Base-by-base conservation (phyloP, 2,329 filamentous ascomycete genomes). In the Gaeumannomyces sp. region DNA sequence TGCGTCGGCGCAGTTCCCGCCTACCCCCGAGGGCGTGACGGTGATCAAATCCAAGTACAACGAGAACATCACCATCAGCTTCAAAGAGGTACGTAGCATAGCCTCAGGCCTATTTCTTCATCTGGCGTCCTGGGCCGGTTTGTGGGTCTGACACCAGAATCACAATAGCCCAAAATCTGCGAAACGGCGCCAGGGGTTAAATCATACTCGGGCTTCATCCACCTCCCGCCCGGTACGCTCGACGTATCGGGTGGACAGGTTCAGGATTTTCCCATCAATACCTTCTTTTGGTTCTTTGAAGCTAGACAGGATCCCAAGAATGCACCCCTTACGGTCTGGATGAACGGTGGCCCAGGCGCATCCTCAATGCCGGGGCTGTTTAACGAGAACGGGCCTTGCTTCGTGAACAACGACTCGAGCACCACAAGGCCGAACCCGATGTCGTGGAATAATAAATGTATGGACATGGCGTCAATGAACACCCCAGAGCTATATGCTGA, bases 311-410 rank as follows among this genome's bases (percentile, higher is more conserved):
- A 71, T 31, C 71, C 74, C 0, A 67, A 68, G 8, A 71, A 70
- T 70, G 74, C 73, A 1, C 74, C 74, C 11, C 70, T 86, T 59
- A 83, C 82, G 2, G 81, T 86, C 69, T 87, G 81, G 81, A 74
- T 87, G 63, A 87, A 85, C 71, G 85, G 85, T 33, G 85, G 85
- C 2, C 85, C 85, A 3, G 85, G 85, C 16, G 78, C 77, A 58
- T 83, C 80, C 67, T 83, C 80, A 57, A 81, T 86, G 79, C 75
- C 82, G 60, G 73, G 83, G 76, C 13, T 76, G 80, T 65, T 86
- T 80, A 72, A 76, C 73, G 65, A 84, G 83, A 74, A 77, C 76
- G 85, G 85, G 10, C 78, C 76, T 59, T 88, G 85, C 70, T 75
- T 76, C 33, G 76, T 88, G 58, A 80, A 63, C 53, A 50, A 75